These are phyloP conservation scores for Globomyces pollinis-pini DNA, from an alignment of 192 early-diverging fungal genomes.

Conservation along the genomic window DNA sequence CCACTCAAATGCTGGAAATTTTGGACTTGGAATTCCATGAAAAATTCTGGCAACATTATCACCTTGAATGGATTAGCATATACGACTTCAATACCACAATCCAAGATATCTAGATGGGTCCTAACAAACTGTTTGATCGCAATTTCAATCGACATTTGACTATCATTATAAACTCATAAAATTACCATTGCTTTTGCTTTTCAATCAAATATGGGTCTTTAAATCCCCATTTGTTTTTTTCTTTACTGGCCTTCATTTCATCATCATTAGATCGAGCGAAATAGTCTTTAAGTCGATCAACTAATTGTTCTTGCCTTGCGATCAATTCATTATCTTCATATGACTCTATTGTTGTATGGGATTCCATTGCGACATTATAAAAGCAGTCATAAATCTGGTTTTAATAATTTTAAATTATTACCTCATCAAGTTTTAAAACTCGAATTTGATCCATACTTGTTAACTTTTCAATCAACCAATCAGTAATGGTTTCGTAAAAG, in stretches of 20 bases:
- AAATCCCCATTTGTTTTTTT: constrained; percentile 6
- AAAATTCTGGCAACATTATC: constrained; percentile 37
- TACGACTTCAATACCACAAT: constrained; percentile 16
- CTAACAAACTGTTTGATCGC: constrained; percentile 22
- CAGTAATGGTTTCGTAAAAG: neutral
- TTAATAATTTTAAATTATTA: no score
- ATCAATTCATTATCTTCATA: neutral
- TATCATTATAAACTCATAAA: constrained; percentile 10
- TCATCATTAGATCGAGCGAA: neutral
- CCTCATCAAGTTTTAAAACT: constrained; percentile 22
- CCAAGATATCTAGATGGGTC: constrained; percentile 6
- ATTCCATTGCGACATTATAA: neutral
- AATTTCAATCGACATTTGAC: constrained; percentile 16
- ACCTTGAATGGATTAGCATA: constrained; percentile 15
- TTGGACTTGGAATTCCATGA: constrained; percentile 36
- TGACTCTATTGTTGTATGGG: neutral
- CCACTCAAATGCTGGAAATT: constrained; percentile 36
- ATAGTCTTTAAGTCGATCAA: neutral
- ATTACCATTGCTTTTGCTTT: neutral
- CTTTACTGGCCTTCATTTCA: neutral
- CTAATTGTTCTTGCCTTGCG: neutral
- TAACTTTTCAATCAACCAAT: neutral
- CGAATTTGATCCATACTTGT: neutral
- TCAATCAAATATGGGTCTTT: constrained; percentile 13
- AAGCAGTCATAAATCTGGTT: neutral